Conservation (phyloP, 352 stramenopile species). For the Phytophthora niederhauseri region DNA sequence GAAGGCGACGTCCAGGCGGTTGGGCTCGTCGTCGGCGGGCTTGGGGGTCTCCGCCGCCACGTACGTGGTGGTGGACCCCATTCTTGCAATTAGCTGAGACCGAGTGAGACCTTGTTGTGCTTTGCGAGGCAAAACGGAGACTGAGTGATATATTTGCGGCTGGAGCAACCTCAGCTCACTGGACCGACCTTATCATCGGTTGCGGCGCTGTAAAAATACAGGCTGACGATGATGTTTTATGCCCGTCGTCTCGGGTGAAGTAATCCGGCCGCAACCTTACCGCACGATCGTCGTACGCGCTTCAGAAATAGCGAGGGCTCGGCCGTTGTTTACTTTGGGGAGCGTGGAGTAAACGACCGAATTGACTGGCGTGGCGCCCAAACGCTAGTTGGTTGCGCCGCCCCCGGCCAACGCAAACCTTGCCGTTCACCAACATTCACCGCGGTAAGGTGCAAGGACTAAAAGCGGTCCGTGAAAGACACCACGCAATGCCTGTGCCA, state of each 20-base stretch:
- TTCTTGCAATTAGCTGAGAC: slow-evolving; percentile 4
- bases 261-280: slow-evolving; percentile 21
- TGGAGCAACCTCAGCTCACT: slow-evolving; percentile 9
- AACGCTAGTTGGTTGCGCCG: slow-evolving; percentile 5
- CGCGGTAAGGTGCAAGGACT: neutral
- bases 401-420: neutral
- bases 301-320: slow-evolving; percentile 9
- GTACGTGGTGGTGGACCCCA: slow-evolving; percentile 29
- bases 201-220: slow-evolving; percentile 22
- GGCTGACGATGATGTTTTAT: slow-evolving; percentile 3
- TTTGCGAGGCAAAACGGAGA: slow-evolving; percentile 2
- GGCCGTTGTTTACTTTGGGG: slow-evolving; percentile 5
- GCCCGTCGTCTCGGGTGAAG: neutral
- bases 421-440: slow-evolving; percentile 23
- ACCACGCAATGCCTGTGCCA: too few relatives aligned
- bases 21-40: slow-evolving; percentile 21
- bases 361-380: neutral
- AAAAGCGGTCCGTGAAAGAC: slow-evolving; percentile 7
- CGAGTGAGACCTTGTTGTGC: slow-evolving; percentile 2
- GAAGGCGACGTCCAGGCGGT: slow-evolving; percentile 35
- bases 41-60: slow-evolving; percentile 29
- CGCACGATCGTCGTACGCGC: slow-evolving; percentile 21
- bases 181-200: slow-evolving; percentile 12
- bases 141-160: slow-evolving; percentile 16
- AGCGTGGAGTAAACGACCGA: neutral